A percentile compares a stretch with the other conserved stretches of the same genome.
Conservation (phyloP, 2,329 filamentous ascomycete species). For the Penicillium sp. region DNA sequence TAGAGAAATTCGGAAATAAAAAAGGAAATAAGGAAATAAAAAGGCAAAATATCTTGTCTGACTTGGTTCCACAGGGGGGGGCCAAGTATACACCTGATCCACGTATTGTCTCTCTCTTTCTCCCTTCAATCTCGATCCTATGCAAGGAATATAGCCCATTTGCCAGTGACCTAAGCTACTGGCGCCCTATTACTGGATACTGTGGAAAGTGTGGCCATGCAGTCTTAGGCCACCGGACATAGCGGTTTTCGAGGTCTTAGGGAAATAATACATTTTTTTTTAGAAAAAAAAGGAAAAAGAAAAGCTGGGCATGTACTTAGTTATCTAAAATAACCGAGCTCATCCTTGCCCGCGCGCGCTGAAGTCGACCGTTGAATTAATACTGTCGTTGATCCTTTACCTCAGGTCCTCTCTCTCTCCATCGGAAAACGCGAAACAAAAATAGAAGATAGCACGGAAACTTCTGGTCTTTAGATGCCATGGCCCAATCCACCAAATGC, state of each 20-base stretch:
- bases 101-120: constrained; percentile 15
- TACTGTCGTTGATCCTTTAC: constrained; percentile 7
- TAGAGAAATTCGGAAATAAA: neutral
- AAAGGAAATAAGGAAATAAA: neutral
- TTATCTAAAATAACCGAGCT: constrained; percentile 22
- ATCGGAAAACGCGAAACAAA: constrained; percentile 1
- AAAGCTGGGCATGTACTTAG: neutral
- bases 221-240: constrained; percentile 18
- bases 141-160: constrained; percentile 27
- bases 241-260: constrained; percentile 13
- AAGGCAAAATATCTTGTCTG: constrained; percentile 9
- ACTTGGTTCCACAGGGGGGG: constrained; percentile 24
- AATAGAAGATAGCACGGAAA: neutral
- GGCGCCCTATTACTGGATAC: constrained; percentile 5
- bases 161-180: constrained; percentile 1
- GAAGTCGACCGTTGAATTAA: constrained; percentile 11
- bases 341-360: constrained; percentile 13
- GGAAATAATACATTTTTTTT: neutral
- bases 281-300: neutral
- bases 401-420: constrained; percentile 1
- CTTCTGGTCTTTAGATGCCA: constrained; percentile 9
- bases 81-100: constrained; percentile 12
- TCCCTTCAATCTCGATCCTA: constrained; percentile 23
- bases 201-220: constrained; percentile 20
- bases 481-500: constrained; percentile 34